phyloP scores from a whole-genome alignment of 1,284 basidiomycete species.

The Pseudozyma sp. region DNA sequence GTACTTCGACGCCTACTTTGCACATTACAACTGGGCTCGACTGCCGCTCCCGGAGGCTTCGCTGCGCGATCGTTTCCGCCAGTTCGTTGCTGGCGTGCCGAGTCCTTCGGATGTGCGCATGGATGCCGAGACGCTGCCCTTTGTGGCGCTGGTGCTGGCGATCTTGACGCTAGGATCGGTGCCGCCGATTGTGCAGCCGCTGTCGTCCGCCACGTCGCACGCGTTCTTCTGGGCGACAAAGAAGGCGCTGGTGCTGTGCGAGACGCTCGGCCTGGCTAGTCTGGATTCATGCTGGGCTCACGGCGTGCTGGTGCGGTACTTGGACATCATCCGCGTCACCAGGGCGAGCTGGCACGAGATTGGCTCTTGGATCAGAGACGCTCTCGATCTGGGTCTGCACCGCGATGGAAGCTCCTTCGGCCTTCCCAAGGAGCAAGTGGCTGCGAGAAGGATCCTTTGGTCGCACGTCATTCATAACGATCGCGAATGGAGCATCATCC shows the following conservation, averaged over 20 bases:
- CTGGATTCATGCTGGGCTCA: slow-evolving; percentile 54
- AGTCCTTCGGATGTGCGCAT: slow-evolving; percentile 38
- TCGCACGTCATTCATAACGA: slow-evolving; percentile 55
- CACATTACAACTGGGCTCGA: slow-evolving; percentile 51
- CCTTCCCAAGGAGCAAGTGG: slow-evolving; percentile 48
- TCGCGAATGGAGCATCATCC: slow-evolving; percentile 51
- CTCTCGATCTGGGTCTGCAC: slow-evolving; percentile 45
- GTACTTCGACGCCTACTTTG: slow-evolving; percentile 52
- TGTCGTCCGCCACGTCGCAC: slow-evolving; percentile 42
- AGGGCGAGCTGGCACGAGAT: slow-evolving; percentile 52
- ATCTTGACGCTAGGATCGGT: slow-evolving; percentile 46
- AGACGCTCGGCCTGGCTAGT: slow-evolving; percentile 45
- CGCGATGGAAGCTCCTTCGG: slow-evolving; percentile 48
- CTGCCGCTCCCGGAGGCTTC: slow-evolving; percentile 34
- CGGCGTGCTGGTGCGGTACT: slow-evolving; percentile 41
- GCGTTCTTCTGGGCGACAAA: slow-evolving; percentile 54
- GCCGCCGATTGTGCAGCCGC: slow-evolving; percentile 46
- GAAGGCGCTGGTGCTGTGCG: slow-evolving; percentile 48
- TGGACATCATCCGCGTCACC: slow-evolving; percentile 50
- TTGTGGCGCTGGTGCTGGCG: slow-evolving; percentile 39
- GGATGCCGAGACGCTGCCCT: slow-evolving; percentile 49
- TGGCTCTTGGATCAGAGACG: slow-evolving; percentile 49
- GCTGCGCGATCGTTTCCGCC: slow-evolving; percentile 40
- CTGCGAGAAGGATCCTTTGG: slow-evolving; percentile 43
- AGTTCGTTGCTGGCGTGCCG: slow-evolving; percentile 35